These are phyloP conservation scores for Staphylotrichum longicolle DNA, from an alignment of 495 filamentous ascomycete genomes.

Conservation along the genomic window DNA sequence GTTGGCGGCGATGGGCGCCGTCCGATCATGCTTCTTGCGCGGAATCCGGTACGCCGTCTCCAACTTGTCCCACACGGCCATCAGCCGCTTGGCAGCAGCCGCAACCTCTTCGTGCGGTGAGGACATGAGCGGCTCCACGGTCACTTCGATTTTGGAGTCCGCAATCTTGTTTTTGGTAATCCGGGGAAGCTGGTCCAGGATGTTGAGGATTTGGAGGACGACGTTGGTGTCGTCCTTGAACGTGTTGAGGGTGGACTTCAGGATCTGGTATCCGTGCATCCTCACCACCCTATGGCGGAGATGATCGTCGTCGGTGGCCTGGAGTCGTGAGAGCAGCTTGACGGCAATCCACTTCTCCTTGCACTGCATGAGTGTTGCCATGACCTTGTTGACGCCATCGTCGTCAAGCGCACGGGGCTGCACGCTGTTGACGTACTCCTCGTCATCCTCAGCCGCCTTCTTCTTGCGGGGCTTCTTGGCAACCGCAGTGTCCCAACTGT, in stretches of 20 bases:
- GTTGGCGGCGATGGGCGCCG: constrained; percentile 42
- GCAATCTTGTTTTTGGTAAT: constrained; percentile 96
- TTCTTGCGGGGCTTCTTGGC: constrained; percentile 89
- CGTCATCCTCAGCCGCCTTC: constrained; percentile 91
- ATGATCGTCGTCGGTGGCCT: constrained; percentile 83
- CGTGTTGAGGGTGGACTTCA: constrained; percentile 76
- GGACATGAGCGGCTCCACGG: constrained; percentile 65
- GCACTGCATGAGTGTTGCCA: constrained; percentile 97
- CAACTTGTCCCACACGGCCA: constrained; percentile 84
- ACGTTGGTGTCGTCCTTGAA: constrained; percentile 89
- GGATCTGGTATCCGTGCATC: constrained; percentile 95
- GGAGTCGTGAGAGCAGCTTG: constrained; percentile 87
- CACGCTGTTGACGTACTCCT: constrained; percentile 92
- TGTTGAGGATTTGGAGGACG: constrained; percentile 82
- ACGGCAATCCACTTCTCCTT: constrained; percentile 99
- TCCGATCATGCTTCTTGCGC: constrained; percentile 58
- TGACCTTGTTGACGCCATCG: constrained; percentile 90
- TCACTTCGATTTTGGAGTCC: constrained; percentile 91
- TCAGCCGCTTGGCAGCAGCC: constrained; percentile 63
- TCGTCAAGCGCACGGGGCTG: constrained; percentile 82
- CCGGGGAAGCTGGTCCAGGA: constrained; percentile 83
- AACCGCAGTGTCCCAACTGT: constrained; percentile 86
- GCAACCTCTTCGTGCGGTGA: constrained; percentile 74
- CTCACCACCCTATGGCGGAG: constrained; percentile 86
- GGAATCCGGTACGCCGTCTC: constrained; percentile 95